phyloP scores from a whole-genome alignment of 176 grass and related monocot genomes.

The Musa troglodytarum region DNA sequence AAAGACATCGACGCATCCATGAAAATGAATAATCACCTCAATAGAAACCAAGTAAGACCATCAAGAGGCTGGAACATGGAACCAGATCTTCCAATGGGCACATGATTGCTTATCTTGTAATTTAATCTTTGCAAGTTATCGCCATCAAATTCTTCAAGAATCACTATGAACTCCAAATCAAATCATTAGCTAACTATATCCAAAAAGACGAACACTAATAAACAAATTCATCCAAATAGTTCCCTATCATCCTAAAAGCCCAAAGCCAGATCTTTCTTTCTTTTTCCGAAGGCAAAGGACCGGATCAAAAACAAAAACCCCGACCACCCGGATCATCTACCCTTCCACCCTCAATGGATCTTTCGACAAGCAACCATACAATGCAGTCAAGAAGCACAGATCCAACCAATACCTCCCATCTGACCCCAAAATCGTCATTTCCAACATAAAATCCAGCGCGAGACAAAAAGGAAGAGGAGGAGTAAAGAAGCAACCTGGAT shows the following conservation, averaged over 20 bases:
- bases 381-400: no score
- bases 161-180: background rate
- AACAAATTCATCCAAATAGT: background rate
- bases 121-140: background rate
- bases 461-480: background rate
- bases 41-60: background rate
- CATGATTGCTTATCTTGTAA: no score
- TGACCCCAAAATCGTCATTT: background rate
- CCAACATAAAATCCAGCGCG: background rate
- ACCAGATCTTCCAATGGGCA: no score
- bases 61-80: background rate
- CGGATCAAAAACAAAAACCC: background rate
- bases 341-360: background rate
- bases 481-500: constrained; percentile 36
- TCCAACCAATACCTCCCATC: background rate
- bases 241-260: background rate
- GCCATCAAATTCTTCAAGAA: background rate
- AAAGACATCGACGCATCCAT: background rate
- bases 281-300: background rate
- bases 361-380: no score
- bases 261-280: background rate
- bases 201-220: background rate
- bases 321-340: background rate
- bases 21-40: background rate
- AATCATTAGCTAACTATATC: background rate